Conservation (phyloP, 768 basidiomycete genomes). For the Mycena albidolilacea region DNA sequence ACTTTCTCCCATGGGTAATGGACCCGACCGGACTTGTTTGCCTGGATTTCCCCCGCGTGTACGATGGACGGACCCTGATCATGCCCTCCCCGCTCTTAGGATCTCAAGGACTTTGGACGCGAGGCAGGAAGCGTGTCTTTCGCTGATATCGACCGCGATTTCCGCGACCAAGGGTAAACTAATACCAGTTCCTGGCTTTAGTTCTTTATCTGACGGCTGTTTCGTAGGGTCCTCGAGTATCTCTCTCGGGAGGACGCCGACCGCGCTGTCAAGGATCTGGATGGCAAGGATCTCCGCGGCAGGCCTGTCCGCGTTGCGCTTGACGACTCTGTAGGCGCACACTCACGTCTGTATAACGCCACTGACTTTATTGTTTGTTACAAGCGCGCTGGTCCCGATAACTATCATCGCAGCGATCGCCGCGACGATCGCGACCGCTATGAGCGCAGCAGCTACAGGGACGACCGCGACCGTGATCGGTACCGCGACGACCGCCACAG, state of each 20-base stretch:
- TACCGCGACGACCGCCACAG: slow-evolving; percentile 59
- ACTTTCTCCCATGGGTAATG: slow-evolving; percentile 25
- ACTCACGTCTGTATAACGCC: slow-evolving; percentile 1
- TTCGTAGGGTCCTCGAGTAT: slow-evolving; percentile 89
- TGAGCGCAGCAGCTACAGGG: slow-evolving; percentile 72
- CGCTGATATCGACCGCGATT: slow-evolving; percentile 94
- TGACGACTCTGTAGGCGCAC: slow-evolving; percentile 69
- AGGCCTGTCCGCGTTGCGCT: slow-evolving; percentile 80
- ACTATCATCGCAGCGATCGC: slow-evolving; percentile 84
- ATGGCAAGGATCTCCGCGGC: slow-evolving; percentile 91
- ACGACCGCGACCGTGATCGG: slow-evolving; percentile 60
- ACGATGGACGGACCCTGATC: slow-evolving; percentile 60
- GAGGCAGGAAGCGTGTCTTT: slow-evolving; percentile 94
- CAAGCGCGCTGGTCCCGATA: slow-evolving; percentile 78
- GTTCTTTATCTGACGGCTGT: not conserved
- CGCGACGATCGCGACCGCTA: slow-evolving; percentile 74
- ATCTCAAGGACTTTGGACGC: slow-evolving; percentile 97
- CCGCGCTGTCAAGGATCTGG: slow-evolving; percentile 89
- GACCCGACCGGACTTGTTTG: slow-evolving; percentile 18
- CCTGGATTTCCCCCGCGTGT: slow-evolving; percentile 33
- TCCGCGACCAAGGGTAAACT: slow-evolving; percentile 85
- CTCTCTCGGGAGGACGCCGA: slow-evolving; percentile 91
- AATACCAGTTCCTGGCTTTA: slow-evolving; percentile 43
- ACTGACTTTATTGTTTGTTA: slow-evolving; percentile 24
- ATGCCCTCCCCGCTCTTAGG: slow-evolving; percentile 72